These are phyloP conservation scores for Tuber brumale DNA, from an alignment of 495 filamentous ascomycete genomes.

Conservation along the genomic window DNA sequence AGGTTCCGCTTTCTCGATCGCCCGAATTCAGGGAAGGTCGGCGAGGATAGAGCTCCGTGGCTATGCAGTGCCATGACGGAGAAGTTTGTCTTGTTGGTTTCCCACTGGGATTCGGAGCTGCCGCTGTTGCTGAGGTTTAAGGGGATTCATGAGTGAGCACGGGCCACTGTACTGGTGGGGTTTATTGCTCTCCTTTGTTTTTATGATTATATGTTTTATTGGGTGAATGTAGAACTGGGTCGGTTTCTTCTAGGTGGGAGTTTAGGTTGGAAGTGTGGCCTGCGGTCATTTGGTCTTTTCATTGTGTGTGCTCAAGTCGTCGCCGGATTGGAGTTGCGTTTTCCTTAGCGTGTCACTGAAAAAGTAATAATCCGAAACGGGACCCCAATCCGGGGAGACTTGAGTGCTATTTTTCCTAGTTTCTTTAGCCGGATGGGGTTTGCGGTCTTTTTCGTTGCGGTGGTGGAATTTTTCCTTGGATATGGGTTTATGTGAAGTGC, in stretches of 20 bases:
- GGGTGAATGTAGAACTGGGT: no score
- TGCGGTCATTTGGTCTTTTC: background rate
- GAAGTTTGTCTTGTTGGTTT: constrained; percentile 9
- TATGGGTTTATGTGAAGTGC: background rate
- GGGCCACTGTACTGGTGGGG: background rate
- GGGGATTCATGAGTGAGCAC: constrained; percentile 22
- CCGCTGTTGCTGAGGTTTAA: constrained; percentile 18
- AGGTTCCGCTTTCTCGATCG: background rate
- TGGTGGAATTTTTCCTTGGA: background rate
- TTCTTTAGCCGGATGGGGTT: background rate
- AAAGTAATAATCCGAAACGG: background rate
- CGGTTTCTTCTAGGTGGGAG: background rate
- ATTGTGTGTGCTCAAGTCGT: background rate
- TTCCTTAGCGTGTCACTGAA: background rate
- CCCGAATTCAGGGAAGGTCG: background rate
- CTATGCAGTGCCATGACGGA: background rate
- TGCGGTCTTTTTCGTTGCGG: background rate
- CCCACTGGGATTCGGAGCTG: background rate
- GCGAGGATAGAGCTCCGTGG: background rate
- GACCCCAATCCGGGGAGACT: background rate
- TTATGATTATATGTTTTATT: background rate
- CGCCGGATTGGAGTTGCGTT: background rate
- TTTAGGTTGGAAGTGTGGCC: background rate
- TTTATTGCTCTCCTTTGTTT: background rate
- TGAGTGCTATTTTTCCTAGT: background rate